Conservation (phyloP, 2,329 filamentous ascomycete genomes). For the Pseudocercospora macadamiae region DNA sequence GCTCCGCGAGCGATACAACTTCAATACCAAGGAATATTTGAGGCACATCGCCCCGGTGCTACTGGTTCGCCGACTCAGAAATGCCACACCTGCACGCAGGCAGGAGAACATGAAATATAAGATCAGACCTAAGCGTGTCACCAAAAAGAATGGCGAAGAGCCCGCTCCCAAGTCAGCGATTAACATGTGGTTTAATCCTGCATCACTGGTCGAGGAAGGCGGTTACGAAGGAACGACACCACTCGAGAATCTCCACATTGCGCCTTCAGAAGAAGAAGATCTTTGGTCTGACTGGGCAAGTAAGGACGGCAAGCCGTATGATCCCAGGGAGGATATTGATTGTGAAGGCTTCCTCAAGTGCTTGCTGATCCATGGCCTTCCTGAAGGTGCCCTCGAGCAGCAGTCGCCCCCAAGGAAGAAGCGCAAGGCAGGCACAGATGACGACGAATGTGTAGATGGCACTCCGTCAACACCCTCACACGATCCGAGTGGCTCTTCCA, state of each 20-base stretch:
- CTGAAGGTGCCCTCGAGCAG: constrained; percentile 19
- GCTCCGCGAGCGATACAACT: constrained; percentile 43
- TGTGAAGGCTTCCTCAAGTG: constrained; percentile 40
- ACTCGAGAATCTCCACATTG: constrained; percentile 23
- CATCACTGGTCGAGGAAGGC: constrained; percentile 35
- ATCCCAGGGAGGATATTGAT: constrained; percentile 40
- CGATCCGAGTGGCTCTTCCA: neutral
- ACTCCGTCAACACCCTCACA: neutral
- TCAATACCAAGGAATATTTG: constrained; percentile 43
- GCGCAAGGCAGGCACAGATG: constrained; percentile 36
- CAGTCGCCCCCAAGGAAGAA: constrained; percentile 7
- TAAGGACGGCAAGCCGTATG: constrained; percentile 38
- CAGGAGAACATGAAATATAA: constrained; percentile 32
- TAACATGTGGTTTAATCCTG: constrained; percentile 44
- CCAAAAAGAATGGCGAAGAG: constrained; percentile 31
- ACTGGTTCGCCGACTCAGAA: constrained; percentile 34
- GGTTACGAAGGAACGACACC: too few relatives aligned
- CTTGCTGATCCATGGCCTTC: constrained; percentile 38
- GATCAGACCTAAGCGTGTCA: constrained; percentile 38
- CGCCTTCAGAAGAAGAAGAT: constrained; percentile 32
- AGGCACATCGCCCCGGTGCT: constrained; percentile 44
- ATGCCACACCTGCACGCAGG: constrained; percentile 18
- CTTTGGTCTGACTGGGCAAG: constrained; percentile 35
- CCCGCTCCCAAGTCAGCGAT: constrained; percentile 19
- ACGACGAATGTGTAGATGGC: constrained; percentile 52